A percentile compares a stretch with the other conserved stretches of the same genome.
Evolutionary conservation across 495 filamentous ascomycete genomes (phyloP).

Genomic region (Immersiella caudata): DNA sequence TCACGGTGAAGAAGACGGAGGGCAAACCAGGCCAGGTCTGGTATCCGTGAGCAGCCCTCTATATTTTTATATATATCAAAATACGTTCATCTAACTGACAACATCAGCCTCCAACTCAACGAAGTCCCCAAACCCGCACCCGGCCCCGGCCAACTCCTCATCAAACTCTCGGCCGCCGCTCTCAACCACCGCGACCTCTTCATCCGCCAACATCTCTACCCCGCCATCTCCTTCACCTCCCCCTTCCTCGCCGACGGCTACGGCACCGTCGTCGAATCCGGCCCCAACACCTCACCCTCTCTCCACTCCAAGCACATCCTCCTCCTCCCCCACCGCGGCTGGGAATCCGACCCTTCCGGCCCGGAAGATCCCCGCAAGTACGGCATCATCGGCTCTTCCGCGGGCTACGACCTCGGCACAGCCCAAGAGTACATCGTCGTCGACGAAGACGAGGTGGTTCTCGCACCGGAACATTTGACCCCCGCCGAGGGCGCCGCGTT

Average conservation of each 20-base stretch:
- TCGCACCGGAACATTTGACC: constrained; percentile 69
- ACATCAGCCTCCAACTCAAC: constrained; percentile 61
- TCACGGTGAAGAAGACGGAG: constrained; percentile 56
- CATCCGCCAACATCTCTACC: constrained; percentile 89
- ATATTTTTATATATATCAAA: too few relatives aligned
- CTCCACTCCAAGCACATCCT: constrained; percentile 68
- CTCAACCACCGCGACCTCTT: constrained; percentile 94
- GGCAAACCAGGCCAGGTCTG: constrained; percentile 87
- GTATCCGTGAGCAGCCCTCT: constrained; percentile 60
- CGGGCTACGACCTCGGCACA: constrained; percentile 63
- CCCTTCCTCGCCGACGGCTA: constrained; percentile 80
- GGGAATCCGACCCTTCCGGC: constrained; percentile 68
- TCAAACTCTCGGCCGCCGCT: constrained; percentile 72
- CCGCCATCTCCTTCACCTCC: constrained; percentile 71
- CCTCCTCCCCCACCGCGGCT: constrained; percentile 73
- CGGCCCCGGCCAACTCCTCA: constrained; percentile 63
- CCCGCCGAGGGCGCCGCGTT: constrained; percentile 76
- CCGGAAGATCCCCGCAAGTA: constrained; percentile 65
- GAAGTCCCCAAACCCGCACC: constrained; percentile 62
- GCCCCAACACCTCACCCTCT: constrained; percentile 51
- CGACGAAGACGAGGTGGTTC: constrained; percentile 70
- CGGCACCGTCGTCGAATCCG: constrained; percentile 67
- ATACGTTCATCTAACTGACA: too few relatives aligned
- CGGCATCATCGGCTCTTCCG: constrained; percentile 73
- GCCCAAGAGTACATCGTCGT: constrained; percentile 72